phyloP scores from a whole-genome alignment of 192 early-diverging fungal species.

The Glomus cerebriforme region DNA sequence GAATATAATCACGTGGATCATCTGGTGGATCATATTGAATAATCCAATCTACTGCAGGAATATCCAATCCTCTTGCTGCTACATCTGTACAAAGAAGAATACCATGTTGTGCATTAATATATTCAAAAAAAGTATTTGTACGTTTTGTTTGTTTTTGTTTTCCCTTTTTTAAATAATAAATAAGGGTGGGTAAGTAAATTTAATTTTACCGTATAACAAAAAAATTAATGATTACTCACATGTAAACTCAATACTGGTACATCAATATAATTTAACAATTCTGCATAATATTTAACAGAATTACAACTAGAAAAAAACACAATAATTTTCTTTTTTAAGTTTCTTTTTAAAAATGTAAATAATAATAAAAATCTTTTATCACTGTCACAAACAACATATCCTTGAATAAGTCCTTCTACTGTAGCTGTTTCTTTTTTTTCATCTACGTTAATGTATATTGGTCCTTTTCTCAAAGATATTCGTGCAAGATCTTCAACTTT shows the following conservation, averaged over 20 bases:
- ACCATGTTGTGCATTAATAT: conserved; percentile 90
- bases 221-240: conserved; percentile 51
- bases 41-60: conserved; percentile 98
- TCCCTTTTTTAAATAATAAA: conserved; percentile 50
- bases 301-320: conserved; percentile 99
- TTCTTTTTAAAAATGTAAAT: conserved; percentile 97
- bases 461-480: conserved; percentile 95
- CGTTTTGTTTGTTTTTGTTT: conserved; percentile 98
- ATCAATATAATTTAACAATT: conserved; percentile 99
- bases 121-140: conserved; percentile 99
- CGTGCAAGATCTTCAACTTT: conserved; percentile 98
- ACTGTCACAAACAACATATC: conserved; percentile 92
- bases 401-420: conserved; percentile 95
- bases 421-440: conserved; percentile 94
- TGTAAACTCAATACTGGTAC: conserved; percentile 98
- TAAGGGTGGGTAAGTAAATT: neutral
- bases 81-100: conserved; percentile 97
- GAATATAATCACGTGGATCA: conserved; percentile 98
- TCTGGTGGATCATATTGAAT: conserved; percentile 99
- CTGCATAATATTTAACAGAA: conserved; percentile 96
- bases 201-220: neutral
- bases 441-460: conserved; percentile 99
- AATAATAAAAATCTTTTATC: conserved; percentile 95
- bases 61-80: conserved; percentile 96
- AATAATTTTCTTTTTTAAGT: conserved; percentile 97